Conservation (phyloP, 495 filamentous ascomycete species). For the Neurospora hispaniola region DNA sequence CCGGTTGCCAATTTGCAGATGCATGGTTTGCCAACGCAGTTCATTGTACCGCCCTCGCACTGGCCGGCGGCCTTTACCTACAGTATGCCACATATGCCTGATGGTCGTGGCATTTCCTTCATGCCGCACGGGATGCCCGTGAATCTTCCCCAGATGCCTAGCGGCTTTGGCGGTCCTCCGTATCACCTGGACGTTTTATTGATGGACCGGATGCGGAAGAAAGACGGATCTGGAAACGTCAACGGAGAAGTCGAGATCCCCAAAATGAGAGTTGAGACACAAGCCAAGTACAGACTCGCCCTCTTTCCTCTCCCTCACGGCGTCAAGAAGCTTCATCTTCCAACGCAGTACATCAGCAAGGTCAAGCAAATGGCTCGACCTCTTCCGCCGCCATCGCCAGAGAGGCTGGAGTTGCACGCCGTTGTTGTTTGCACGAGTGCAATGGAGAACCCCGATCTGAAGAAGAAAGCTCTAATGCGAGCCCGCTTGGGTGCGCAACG, state of each 20-base stretch:
- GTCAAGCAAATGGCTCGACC: slow-evolving; percentile 72
- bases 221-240: neutral
- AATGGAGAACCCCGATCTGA: slow-evolving; percentile 62
- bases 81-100: neutral
- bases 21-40: neutral
- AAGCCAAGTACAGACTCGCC: slow-evolving; percentile 73
- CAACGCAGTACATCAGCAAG: slow-evolving; percentile 81
- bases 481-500: slow-evolving; percentile 34
- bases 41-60: neutral
- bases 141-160: neutral
- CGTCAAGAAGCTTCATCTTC: slow-evolving; percentile 71
- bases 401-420: slow-evolving; percentile 71
- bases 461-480: slow-evolving; percentile 53
- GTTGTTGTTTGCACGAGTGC: slow-evolving; percentile 84
- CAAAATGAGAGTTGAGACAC: slow-evolving; percentile 92
- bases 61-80: neutral
- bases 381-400: slow-evolving; percentile 44
- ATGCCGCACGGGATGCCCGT: neutral
- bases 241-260: slow-evolving; percentile 8
- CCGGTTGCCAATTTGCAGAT: neutral
- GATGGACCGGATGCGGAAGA: neutral
- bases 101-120: neutral
- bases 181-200: neutral
- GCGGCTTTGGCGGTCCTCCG: neutral
- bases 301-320: slow-evolving; percentile 61